Evolutionary conservation across 768 basidiomycete genomes (phyloP).

Genomic region (Suillus sp.): DNA sequence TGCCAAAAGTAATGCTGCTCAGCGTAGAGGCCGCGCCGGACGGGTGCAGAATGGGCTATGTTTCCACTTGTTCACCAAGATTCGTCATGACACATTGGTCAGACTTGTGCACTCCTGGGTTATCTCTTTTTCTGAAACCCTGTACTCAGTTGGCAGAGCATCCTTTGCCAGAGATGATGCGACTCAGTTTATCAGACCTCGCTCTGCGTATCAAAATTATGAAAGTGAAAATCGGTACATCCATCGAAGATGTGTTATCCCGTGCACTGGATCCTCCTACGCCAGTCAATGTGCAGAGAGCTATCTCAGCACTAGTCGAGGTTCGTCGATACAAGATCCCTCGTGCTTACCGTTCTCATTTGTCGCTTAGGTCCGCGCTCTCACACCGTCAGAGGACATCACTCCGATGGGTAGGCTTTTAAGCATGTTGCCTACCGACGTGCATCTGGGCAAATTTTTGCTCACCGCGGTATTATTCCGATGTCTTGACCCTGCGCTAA

Average conservation of each 20-base stretch:
- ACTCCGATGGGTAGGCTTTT: constrained; percentile 91
- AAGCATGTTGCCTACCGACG: constrained; percentile 92
- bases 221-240: constrained; percentile 79
- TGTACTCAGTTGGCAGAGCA: constrained; percentile 74
- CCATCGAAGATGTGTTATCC: constrained; percentile 89
- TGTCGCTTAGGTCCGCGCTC: constrained; percentile 68
- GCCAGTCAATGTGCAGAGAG: constrained; percentile 84
- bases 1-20: constrained; percentile 88
- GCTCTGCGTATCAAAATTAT: constrained; percentile 92
- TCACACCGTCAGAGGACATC: constrained; percentile 86
- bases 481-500: constrained; percentile 95
- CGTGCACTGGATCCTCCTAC: constrained; percentile 89
- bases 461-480: constrained; percentile 81
- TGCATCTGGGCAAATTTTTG: constrained; percentile 93
- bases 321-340: constrained; percentile 37
- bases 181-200: constrained; percentile 89
- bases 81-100: constrained; percentile 79
- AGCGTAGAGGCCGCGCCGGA: constrained; percentile 87
- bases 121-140: constrained; percentile 11
- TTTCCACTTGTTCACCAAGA: constrained; percentile 94
- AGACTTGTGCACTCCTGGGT: constrained; percentile 13
- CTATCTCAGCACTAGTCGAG: constrained; percentile 89
- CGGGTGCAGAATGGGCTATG: constrained; percentile 88
- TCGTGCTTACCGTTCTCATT: constrained; percentile 10
- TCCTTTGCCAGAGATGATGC: constrained; percentile 94